These are phyloP conservation scores for Postia placenta DNA, from an alignment of 768 basidiomycete species.

Conservation along the genomic window DNA sequence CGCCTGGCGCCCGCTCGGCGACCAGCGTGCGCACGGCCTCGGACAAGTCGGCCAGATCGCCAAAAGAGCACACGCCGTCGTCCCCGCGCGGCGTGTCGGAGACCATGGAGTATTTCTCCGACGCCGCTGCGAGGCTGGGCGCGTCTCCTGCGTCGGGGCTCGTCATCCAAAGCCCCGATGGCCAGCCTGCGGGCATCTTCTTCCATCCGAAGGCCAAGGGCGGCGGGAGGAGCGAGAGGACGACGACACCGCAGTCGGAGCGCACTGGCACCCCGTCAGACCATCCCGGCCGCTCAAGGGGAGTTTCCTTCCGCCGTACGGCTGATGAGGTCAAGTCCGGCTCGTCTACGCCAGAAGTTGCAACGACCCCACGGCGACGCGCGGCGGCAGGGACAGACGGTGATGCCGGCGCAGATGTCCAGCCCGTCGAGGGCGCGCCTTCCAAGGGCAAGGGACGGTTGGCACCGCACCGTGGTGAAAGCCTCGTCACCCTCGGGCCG, in stretches of 20 bases:
- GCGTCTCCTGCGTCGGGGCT: constrained; percentile 79
- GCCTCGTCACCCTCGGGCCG: background rate
- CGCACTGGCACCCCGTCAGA: constrained; percentile 28
- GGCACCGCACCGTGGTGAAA: constrained; percentile 1
- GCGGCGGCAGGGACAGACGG: background rate
- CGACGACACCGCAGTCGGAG: constrained; percentile 33
- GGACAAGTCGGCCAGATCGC: constrained; percentile 56
- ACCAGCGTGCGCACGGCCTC: constrained; percentile 48
- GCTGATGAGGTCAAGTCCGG: constrained; percentile 11
- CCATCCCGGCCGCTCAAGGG: constrained; percentile 7
- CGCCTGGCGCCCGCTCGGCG: constrained; percentile 41
- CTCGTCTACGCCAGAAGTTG: background rate
- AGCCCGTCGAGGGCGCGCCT: background rate
- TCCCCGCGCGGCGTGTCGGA: constrained; percentile 71
- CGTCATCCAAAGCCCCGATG: constrained; percentile 89
- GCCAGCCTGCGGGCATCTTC: constrained; percentile 91
- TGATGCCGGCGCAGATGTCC: constrained; percentile 2
- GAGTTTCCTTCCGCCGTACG: constrained; percentile 11
- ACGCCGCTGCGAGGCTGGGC: constrained; percentile 63
- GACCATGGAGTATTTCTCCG: constrained; percentile 70
- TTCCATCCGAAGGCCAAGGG: constrained; percentile 64
- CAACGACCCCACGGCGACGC: constrained; percentile 5
- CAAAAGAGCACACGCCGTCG: constrained; percentile 48
- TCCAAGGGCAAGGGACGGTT: constrained; percentile 12
- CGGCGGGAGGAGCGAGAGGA: background rate